Evolutionary conservation across 139 green algal species (phyloP), one percentile per base, ranked within the genome.

Genomic region (Dunaliella primolecta): DNA sequence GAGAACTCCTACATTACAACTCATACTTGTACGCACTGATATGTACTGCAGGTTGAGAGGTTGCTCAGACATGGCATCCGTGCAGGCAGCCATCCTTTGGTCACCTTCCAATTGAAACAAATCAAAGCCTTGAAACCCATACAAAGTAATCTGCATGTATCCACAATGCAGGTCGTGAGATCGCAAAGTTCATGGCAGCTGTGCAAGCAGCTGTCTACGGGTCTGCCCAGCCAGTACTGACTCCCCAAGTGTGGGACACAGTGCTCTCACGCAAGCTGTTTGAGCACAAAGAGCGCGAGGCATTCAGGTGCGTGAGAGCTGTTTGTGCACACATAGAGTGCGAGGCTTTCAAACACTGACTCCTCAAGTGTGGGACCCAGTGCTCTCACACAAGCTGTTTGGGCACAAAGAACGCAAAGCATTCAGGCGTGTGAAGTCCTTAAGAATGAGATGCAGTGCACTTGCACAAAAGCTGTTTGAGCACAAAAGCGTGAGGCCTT

Each of bases 161-260:
- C n/a, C n/a, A n/a, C n/a, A n/a, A n/a, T n/a, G 87, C 90, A 85
- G 97, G 92, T 21, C 90, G 97, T n/a, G 96, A 98, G 91, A 90
- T 99, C 35, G 96, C 96, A 36, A 99, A 99, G 93, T 92, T 98
- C 32, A 96, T 98, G 94, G 94, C 94, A n/a, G 93, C 87, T 23
- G 89, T 96, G 72, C 95, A 98, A 90, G 94, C 95, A 1, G 93
- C 96, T 0, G 96, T 96, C 83, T 99, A 99, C 83, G 96, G 96
- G 83, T 92, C 87, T 7, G 78, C 87, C 1, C 82, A 95, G 70
- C 82, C 93, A 2, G 88, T 92, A 64, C 88, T 99, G 2, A 97
- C 94, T 1, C 38, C 89, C 0, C 86, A 94, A 37, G 85, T 97
- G 57, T 92, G 84, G 83, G 30, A 79, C 2, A 23, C 36, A 1